Evolutionary conservation across 352 stramenopile species (phyloP), one percentile per base, ranked within the genome.

Genomic region (Salisapilia sapeloensis): DNA sequence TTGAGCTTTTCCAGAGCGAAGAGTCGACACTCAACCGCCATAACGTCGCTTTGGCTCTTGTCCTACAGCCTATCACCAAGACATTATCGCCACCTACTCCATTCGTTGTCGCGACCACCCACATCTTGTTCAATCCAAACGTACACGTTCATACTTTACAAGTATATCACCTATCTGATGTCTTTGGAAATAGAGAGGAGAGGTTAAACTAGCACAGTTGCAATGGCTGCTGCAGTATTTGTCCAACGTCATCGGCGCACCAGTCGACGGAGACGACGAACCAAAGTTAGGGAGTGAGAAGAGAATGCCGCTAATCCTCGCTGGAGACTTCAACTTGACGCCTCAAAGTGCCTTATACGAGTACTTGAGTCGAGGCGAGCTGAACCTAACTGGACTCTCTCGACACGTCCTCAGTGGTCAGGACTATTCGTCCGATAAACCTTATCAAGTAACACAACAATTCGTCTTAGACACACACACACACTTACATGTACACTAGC

Each of bases 41-140:
- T 40, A 82, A 82, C 19, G 46, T 82, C 22, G 66, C 62, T 7
- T 43, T 77, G 17, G 47, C 49, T 15, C 47, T 51, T 16, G 55
- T 77, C 4, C 35, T 82, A 9, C 51, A 65, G 31, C 50, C 43
- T 31, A 47, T 46, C 15, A 19, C 20, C 4, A 37, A n/a, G 5
- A 43, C 40, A 27, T 40, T 24, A 10, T 37, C 20, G 0, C 16
- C 14, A 4, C 44, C 48, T 0, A 38, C 48, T 24, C 63, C 48
- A 8, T 70, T 79, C 19, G 23, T 79, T 4, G 41, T 79, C 11
- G 58, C 62, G n/a, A 79, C 60, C 26, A 82, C 66, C 9, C 66
- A 82, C 34, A 38, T 82, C 29, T 48, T 82, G 10, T 82, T 82
- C 43, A 82, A 82, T 22, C 66, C 66, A 2, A 57, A 60, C 28